These are phyloP conservation scores for Allium sativum DNA, from an alignment of 106 monocot genomes.

Conservation along the genomic window DNA sequence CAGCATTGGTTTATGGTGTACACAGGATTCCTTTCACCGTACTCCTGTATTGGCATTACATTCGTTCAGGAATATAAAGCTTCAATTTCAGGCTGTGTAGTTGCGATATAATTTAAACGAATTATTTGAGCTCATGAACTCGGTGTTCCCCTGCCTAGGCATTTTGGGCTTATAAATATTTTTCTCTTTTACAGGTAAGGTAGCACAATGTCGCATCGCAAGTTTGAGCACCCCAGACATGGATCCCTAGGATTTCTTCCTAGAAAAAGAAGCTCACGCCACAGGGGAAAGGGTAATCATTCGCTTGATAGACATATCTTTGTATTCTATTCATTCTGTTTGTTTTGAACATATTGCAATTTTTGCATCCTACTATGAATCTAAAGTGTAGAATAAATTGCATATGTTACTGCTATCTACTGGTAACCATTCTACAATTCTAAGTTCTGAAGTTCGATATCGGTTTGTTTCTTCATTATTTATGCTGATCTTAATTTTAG, in stretches of 20 bases:
- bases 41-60: neutral
- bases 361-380: too few species aligned
- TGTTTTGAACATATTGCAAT: too few species aligned
- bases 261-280: conserved; percentile 55
- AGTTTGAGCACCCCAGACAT: conserved; percentile 78
- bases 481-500: neutral
- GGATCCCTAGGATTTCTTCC: conserved; percentile 86
- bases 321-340: too few species aligned
- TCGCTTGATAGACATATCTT: neutral
- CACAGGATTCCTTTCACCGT: neutral
- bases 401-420: neutral
- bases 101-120: neutral
- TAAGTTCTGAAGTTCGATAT: neutral
- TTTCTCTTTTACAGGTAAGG: neutral
- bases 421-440: neutral
- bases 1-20: neutral
- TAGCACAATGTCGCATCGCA: conserved; percentile 57
- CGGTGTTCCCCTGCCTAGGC: too few species aligned
- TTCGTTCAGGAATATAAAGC: neutral
- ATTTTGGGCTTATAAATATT: conserved; percentile 1
- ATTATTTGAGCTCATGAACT: too few species aligned
- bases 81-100: neutral
- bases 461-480: neutral
- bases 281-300: conserved; percentile 67
- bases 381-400: neutral